A percentile compares a stretch with the other conserved stretches of the same genome.
phyloP scores from a whole-genome alignment of 805 yeast genomes.

The Nematodospora valgi region DNA sequence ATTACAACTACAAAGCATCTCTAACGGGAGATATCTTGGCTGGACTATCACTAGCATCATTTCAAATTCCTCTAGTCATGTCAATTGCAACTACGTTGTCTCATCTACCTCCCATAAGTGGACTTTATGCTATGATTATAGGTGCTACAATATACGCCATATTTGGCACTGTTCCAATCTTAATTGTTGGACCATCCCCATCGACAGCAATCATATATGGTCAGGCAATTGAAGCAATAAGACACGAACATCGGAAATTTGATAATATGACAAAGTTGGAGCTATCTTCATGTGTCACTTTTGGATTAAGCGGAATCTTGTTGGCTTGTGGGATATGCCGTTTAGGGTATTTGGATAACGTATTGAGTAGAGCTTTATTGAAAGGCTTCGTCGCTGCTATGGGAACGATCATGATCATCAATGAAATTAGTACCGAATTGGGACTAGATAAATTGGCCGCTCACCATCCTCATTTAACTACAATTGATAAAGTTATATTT shows the following conservation, averaged over 20 bases:
- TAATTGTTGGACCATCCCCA: slow-evolving; percentile 92
- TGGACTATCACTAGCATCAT: slow-evolving; percentile 29
- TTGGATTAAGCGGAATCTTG: slow-evolving; percentile 64
- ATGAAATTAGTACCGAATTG: slow-evolving; percentile 47
- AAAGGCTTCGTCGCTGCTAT: slow-evolving; percentile 86
- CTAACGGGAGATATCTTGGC: slow-evolving; percentile 30
- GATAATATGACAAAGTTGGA: slow-evolving; percentile 45
- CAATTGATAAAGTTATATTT: slow-evolving; percentile 19
- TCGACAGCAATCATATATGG: slow-evolving; percentile 83
- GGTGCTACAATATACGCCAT: slow-evolving; percentile 78
- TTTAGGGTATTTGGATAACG: slow-evolving; percentile 78
- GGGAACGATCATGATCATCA: slow-evolving; percentile 75
- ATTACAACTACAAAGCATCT: slow-evolving; percentile 13
- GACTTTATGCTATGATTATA: slow-evolving; percentile 69
- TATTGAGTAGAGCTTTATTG: slow-evolving; percentile 69
- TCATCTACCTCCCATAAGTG: slow-evolving; percentile 77
- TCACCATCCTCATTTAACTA: slow-evolving; percentile 20
- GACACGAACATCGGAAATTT: slow-evolving; percentile 31
- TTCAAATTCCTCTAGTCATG: slow-evolving; percentile 46
- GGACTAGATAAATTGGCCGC: slow-evolving; percentile 21
- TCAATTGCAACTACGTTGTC: slow-evolving; percentile 82
- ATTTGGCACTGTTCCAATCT: slow-evolving; percentile 81
- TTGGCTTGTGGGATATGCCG: slow-evolving; percentile 68
- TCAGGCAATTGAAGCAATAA: slow-evolving; percentile 54
- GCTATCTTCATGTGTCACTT: slow-evolving; percentile 59